Evolutionary conservation across 352 stramenopile genomes (phyloP).

Genomic region (Phytopythium montanum): DNA sequence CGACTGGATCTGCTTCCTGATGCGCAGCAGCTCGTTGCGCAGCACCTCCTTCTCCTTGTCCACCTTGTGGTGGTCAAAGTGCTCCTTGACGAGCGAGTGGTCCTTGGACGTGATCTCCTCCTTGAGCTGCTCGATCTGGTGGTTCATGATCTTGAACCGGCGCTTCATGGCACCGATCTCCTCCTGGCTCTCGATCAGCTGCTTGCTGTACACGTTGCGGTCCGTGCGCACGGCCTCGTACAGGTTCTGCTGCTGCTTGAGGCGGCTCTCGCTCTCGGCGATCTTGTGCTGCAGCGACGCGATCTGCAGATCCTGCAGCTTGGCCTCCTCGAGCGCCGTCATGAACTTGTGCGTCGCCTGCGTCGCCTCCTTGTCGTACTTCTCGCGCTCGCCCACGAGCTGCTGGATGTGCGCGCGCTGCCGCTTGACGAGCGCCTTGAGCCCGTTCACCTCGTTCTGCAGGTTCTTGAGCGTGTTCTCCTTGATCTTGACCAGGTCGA

Average conservation of each 20-base stretch:
- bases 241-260: slow-evolving; percentile 95
- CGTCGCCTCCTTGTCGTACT: slow-evolving; percentile 85
- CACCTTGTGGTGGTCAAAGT: slow-evolving; percentile 93
- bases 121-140: slow-evolving; percentile 91
- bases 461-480: slow-evolving; percentile 90
- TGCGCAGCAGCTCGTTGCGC: slow-evolving; percentile 88
- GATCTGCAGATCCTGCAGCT: slow-evolving; percentile 73
- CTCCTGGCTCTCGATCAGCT: slow-evolving; percentile 91
- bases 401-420: slow-evolving; percentile 77
- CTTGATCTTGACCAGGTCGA: slow-evolving; percentile 90
- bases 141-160: slow-evolving; percentile 91
- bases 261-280: slow-evolving; percentile 54
- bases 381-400: slow-evolving; percentile 83
- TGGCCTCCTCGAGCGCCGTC: slow-evolving; percentile 76
- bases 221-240: slow-evolving; percentile 92
- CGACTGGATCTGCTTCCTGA: slow-evolving; percentile 89
- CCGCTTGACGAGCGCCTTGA: slow-evolving; percentile 79
- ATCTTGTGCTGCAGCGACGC: slow-evolving; percentile 77
- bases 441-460: slow-evolving; percentile 85
- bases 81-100: slow-evolving; percentile 90
- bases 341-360: slow-evolving; percentile 79
- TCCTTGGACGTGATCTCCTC: slow-evolving; percentile 93
- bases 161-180: slow-evolving; percentile 89
- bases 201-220: slow-evolving; percentile 92
- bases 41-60: slow-evolving; percentile 91